Conservation (phyloP, 441 rosid genomes). For the Eutrema salsugineum region DNA sequence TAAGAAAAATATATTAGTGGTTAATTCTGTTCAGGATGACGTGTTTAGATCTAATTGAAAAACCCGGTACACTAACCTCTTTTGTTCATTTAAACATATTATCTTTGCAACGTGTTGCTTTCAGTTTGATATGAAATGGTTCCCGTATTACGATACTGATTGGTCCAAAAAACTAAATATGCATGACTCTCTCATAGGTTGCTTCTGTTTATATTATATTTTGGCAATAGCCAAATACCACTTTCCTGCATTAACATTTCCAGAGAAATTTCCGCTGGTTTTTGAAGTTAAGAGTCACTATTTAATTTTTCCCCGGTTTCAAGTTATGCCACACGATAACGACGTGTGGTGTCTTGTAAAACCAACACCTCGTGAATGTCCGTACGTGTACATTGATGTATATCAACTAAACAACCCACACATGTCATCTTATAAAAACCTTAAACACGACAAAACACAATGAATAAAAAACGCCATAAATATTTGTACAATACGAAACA, state of each 20-base stretch:
- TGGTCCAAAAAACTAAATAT: neutral
- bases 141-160: neutral
- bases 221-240: neutral
- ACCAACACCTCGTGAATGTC: neutral
- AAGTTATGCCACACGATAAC: neutral
- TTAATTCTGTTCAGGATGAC: slow-evolving; percentile 1
- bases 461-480: neutral
- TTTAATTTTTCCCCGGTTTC: neutral
- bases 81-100: slow-evolving; percentile 3
- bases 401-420: neutral
- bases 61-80: neutral
- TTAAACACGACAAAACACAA: slow-evolving; percentile 9
- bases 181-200: neutral
- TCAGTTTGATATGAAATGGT: neutral
- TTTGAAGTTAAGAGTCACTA: neutral
- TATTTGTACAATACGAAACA: neutral
- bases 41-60: neutral
- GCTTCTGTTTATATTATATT: neutral
- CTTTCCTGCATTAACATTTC: neutral
- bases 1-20: neutral
- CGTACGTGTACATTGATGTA: slow-evolving; percentile 5
- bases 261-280: neutral
- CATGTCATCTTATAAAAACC: neutral
- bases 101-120: slow-evolving; percentile 11
- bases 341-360: slow-evolving; percentile 8